A percentile compares a stretch with the other conserved stretches of the same genome.
phyloP scores from a whole-genome alignment of 768 basidiomycete genomes.

The Amanita brunnescens region DNA sequence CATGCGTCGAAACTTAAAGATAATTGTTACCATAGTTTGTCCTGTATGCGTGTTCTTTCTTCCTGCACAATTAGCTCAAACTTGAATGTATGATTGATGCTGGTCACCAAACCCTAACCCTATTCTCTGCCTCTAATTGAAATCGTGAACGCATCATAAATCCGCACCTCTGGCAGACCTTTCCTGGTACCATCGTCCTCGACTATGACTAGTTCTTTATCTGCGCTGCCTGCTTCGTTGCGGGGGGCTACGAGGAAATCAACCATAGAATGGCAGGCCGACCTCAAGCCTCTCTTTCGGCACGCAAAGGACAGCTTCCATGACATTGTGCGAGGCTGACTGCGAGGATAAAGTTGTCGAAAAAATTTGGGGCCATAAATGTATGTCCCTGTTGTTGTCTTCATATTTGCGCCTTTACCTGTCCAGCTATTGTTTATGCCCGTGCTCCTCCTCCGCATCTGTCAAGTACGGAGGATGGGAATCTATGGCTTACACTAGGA shows the following conservation, averaged over 20 bases:
- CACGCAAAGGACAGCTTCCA: constrained; percentile 87
- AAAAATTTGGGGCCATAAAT: constrained; percentile 93
- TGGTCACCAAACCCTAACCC: constrained; percentile 5
- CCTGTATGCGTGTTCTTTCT: too few species aligned
- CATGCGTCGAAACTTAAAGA: too few species aligned
- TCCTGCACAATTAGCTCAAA: too few species aligned
- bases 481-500: too few species aligned
- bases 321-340: constrained; percentile 74
- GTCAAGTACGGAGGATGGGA: too few species aligned
- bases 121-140: neutral
- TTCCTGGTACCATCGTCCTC: neutral
- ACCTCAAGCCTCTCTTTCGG: constrained; percentile 69
- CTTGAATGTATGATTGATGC: too few species aligned
- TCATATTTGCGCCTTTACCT: neutral
- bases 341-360: constrained; percentile 35
- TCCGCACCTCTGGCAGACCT: constrained; percentile 5
- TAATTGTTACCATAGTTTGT: too few species aligned
- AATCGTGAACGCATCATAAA: neutral
- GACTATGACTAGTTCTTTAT: constrained; percentile 2
- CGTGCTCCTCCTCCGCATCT: constrained; percentile 93
- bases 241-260: constrained; percentile 62
- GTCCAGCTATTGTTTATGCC: too few species aligned
- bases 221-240: constrained; percentile 35
- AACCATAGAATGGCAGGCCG: constrained; percentile 68
- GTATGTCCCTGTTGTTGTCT: constrained; percentile 31